Evolutionary conservation across 345 rosid species (phyloP), one percentile per base, ranked within the genome.

Genomic region (Eucalyptus melliodora): DNA sequence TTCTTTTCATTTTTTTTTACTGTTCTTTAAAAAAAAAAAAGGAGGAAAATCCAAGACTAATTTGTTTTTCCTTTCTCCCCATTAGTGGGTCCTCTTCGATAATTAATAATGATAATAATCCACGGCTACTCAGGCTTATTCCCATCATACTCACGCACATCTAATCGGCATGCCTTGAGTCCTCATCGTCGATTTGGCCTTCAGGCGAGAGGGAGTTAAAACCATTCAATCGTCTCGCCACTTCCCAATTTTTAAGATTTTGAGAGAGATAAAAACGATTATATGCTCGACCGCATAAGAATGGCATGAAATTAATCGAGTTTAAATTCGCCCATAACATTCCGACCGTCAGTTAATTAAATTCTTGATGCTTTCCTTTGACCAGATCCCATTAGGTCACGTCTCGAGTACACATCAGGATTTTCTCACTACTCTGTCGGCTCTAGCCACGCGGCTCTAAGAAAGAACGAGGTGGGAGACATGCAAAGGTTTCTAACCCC

Each of bases 311-410:
- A 72, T 31, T 17, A 69, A 34, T n/a, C 3, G 44, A 31, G 44
- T 69, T 69, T 15, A 69, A 31, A 34, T 69, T 3, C 2, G 2
- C 5, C 6, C 44, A 10, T 34, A 31, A 16, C 42, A 8, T 65
- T 15, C 3, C 2, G 0, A 27, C 34, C 1, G 0, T 30, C 3
- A 1, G 0, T 65, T 8, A 14, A n/a, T 15, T 65, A 16, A 65
- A 65, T 4, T 2, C 81, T 69, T 3, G 40, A 31, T 11, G 6
- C 3, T 9, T 67, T 16, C 5, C 24, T 31, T 16, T 67, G 40
- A 8, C 24, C 44, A 72, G 4, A 34, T 17, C 14, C 4, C 4
- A 2, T 67, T 31, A 67, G 2, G 13, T 37, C 2, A 19, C 4
- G 3, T 6, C 14, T 19, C 2, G 7, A 19, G 42, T 34, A 3